Conservation (phyloP, 2,329 filamentous ascomycete species). For the Botryosphaeria dothidea region DNA sequence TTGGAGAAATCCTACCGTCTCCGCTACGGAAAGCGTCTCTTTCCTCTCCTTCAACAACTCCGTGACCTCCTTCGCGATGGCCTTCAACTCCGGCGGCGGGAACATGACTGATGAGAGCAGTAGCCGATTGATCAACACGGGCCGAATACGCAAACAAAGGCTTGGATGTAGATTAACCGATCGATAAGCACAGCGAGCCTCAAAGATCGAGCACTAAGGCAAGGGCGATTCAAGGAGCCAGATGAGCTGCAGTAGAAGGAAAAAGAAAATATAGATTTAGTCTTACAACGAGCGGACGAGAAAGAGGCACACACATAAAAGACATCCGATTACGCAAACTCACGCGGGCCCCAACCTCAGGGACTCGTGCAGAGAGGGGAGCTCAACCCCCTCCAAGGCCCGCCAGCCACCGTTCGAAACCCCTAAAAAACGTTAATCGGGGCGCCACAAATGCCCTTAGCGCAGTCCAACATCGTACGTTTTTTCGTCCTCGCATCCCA, state of each 20-base stretch:
- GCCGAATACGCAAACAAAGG: not conserved
- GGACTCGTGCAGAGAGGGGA: too few relatives aligned
- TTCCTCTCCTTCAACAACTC: conserved; percentile 55
- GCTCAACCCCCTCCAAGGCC: not conserved
- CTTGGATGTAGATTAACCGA: not conserved
- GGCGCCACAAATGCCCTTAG: conserved; percentile 1
- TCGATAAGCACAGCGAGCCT: not conserved
- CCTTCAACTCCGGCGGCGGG: conserved; percentile 31
- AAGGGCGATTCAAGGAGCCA: too few relatives aligned
- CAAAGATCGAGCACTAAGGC: too few relatives aligned
- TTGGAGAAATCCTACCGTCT: conserved; percentile 49
- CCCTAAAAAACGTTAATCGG: not conserved
- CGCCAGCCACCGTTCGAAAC: not conserved
- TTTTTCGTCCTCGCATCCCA: not conserved
- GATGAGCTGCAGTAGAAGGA: too few relatives aligned
- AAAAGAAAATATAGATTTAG: not conserved
- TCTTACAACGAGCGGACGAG: too few relatives aligned
- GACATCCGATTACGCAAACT: too few relatives aligned
- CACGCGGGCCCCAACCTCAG: too few relatives aligned
- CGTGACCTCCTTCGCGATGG: conserved; percentile 52
- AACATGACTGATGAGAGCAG: not conserved
- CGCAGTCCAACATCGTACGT: conserved; percentile 6
- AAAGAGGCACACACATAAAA: too few relatives aligned
- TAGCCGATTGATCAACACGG: not conserved
- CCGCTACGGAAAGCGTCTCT: conserved; percentile 62